Conservation (phyloP, 2,329 filamentous ascomycete species). For the Botryotinia calthae region DNA sequence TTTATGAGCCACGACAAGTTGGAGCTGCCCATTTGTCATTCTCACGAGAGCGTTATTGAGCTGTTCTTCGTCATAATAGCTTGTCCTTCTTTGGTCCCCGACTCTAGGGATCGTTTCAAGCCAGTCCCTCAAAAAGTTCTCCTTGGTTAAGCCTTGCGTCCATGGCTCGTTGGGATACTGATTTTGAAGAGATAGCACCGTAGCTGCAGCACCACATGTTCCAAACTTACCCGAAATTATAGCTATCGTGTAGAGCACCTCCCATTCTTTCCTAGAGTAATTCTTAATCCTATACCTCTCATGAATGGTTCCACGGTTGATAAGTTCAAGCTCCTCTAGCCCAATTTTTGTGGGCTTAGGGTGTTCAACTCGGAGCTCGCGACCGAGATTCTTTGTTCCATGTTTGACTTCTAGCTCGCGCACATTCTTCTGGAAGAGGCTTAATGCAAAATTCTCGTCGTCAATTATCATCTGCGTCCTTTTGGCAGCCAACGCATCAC, state of each 20-base stretch:
- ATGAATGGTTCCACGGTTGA: background rate
- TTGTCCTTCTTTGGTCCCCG: background rate
- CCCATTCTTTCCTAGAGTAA: background rate
- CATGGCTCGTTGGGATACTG: conserved; percentile 14
- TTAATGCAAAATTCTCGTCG: background rate
- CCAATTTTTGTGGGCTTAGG: background rate
- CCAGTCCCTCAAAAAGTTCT: background rate
- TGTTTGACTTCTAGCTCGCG: no score
- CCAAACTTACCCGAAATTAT: background rate
- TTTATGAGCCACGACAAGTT: background rate
- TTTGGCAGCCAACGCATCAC: background rate
- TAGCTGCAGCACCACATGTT: conserved; percentile 1
- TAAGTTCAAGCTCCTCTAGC: background rate
- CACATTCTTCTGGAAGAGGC: background rate
- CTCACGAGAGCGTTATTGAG: conserved; percentile 6
- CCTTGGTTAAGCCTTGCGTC: background rate
- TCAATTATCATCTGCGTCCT: background rate
- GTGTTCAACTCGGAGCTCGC: background rate
- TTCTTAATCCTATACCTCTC: background rate
- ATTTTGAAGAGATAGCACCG: background rate
- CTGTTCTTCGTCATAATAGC: background rate
- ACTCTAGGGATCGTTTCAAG: background rate
- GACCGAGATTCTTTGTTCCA: background rate
- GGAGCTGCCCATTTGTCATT: background rate
- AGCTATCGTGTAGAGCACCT: background rate